Conservation (phyloP, 192 early-diverging fungal genomes). For the Phycomyces nitens region DNA sequence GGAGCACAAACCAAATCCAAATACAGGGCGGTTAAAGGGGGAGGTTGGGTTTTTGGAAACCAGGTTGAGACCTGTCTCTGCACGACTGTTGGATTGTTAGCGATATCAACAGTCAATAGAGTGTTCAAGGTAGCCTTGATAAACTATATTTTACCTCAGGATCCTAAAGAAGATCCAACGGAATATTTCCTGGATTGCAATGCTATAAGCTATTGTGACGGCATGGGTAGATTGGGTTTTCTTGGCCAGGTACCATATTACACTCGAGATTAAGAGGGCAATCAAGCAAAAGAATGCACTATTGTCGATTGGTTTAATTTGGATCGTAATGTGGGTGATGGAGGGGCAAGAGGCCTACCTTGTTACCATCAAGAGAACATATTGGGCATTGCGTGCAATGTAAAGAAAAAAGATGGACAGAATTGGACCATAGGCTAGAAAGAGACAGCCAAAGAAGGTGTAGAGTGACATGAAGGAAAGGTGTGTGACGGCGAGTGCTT, state of each 20-base stretch:
- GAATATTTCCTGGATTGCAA: conserved; percentile 66
- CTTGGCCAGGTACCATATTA: conserved; percentile 64
- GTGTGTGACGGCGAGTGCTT: neutral
- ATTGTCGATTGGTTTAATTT: neutral
- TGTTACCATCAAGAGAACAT: conserved; percentile 68
- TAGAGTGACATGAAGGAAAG: conserved; percentile 50
- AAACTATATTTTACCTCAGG: conserved; percentile 39
- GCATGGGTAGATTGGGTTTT: conserved; percentile 35
- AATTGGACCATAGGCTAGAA: conserved; percentile 74
- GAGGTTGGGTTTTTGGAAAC: conserved; percentile 64
- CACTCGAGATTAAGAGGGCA: conserved; percentile 65
- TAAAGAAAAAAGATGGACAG: conserved; percentile 68
- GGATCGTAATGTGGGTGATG: neutral
- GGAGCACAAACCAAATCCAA: conserved; percentile 54
- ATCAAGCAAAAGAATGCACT: conserved; percentile 85
- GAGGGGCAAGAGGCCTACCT: conserved; percentile 43
- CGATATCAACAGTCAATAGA: no score
- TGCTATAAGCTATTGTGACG: conserved; percentile 55
- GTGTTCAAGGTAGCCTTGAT: no score
- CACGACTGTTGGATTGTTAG: conserved; percentile 41
- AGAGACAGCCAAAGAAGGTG: conserved; percentile 70
- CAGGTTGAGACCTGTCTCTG: conserved; percentile 62
- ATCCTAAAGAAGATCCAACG: conserved; percentile 61
- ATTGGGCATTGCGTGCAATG: conserved; percentile 63
- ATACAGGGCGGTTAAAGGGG: conserved; percentile 54